Evolutionary conservation across 2,329 filamentous ascomycete species (phyloP).

Genomic region (Colletotrichum sp.): DNA sequence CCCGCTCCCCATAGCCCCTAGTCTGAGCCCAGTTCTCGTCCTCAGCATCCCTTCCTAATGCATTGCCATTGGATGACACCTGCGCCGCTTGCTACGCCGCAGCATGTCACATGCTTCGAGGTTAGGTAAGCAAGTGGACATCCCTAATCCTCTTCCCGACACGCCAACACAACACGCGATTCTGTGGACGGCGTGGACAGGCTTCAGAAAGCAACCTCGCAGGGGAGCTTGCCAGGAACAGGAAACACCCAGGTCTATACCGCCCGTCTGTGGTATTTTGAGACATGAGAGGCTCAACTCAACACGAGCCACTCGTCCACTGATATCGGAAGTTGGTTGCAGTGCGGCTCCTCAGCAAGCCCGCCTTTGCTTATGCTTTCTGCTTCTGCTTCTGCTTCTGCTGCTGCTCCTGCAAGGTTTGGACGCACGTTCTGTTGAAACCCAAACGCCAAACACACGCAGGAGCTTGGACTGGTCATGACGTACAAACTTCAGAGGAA

Average conservation of each 20-base stretch:
- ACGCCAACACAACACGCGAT: neutral
- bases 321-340: neutral
- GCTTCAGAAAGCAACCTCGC: neutral
- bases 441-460: slow-evolving; percentile 15
- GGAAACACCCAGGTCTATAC: neutral
- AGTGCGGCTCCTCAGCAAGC: neutral
- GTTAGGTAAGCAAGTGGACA: slow-evolving; percentile 1
- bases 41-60: neutral
- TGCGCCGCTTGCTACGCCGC: neutral
- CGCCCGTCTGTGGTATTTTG: neutral
- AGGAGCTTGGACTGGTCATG: slow-evolving; percentile 12
- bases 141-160: neutral
- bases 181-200: neutral
- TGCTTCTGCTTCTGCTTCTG: neutral
- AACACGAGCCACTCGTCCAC: neutral
- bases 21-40: neutral
- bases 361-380: neutral
- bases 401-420: slow-evolving; percentile 12
- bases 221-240: neutral
- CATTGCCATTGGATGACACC: slow-evolving; percentile 11
- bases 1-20: neutral
- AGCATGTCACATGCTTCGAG: slow-evolving; percentile 14
- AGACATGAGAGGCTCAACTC: neutral
- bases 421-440: slow-evolving; percentile 15
- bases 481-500: neutral